A percentile compares a stretch with the other conserved stretches of the same genome.
phyloP scores from a whole-genome alignment of 805 yeast genomes.

The Sungouiozyma ichnusensis region DNA sequence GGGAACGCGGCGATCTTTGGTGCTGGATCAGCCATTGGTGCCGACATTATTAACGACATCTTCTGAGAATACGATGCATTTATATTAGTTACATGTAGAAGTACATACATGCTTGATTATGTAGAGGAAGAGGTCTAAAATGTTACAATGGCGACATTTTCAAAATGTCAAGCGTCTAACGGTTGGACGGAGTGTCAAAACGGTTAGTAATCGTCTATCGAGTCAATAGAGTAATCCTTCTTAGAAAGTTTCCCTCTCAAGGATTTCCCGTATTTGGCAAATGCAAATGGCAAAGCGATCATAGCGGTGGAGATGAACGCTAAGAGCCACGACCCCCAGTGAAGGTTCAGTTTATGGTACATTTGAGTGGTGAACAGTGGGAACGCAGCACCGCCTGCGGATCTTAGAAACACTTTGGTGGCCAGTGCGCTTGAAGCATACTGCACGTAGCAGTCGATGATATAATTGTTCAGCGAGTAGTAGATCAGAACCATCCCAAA shows the following conservation, averaged over 20 bases:
- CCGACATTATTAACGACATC: conserved; percentile 64
- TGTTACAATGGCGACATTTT: not conserved
- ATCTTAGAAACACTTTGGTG: conserved; percentile 68
- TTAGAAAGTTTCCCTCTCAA: conserved; percentile 58
- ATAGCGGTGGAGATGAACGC: conserved; percentile 71
- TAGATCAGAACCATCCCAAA: conserved; percentile 69
- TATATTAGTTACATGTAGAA: not conserved
- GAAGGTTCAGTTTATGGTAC: conserved; percentile 63
- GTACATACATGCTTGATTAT: too few species aligned
- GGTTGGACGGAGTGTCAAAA: too few species aligned
- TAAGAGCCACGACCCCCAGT: conserved; percentile 73
- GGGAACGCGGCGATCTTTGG: conserved; percentile 89
- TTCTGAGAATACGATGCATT: conserved; percentile 27
- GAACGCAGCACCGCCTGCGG: conserved; percentile 82
- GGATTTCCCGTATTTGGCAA: conserved; percentile 53
- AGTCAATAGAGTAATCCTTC: conserved; percentile 45
- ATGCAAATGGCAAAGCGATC: conserved; percentile 62
- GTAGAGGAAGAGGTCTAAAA: not conserved
- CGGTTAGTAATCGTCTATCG: conserved; percentile 13
- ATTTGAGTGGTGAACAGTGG: conserved; percentile 74
- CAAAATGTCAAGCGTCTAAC: not conserved
- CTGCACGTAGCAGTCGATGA: conserved; percentile 80
- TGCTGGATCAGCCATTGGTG: conserved; percentile 90
- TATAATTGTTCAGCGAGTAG: conserved; percentile 70
- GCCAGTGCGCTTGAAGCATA: conserved; percentile 76